Evolutionary conservation across 208 protist species (phyloP).

Genomic region (Crithidia mellificae): DNA sequence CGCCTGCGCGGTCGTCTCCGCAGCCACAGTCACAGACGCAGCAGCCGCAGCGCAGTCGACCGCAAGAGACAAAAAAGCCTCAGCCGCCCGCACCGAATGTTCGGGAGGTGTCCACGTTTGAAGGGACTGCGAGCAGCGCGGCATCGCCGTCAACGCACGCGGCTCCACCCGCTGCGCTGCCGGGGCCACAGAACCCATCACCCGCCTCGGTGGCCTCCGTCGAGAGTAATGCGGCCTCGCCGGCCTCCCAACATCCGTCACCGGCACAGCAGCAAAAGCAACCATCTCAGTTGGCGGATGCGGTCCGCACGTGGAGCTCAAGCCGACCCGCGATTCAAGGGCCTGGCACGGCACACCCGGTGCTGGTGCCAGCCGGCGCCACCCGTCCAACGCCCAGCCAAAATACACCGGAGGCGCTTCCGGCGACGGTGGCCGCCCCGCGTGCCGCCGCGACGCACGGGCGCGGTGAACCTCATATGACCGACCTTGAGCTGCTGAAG

Average conservation of each 20-base stretch:
- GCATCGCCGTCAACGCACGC: not conserved
- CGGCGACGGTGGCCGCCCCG: not conserved
- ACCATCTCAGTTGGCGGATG: not conserved
- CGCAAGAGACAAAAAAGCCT: not conserved
- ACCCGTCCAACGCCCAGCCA: not conserved
- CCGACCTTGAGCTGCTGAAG: conserved; percentile 13
- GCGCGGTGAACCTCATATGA: not conserved
- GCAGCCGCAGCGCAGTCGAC: not conserved
- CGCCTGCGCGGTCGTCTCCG: not conserved
- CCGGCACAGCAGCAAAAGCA: not conserved
- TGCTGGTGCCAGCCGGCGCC: not conserved
- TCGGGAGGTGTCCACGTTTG: not conserved
- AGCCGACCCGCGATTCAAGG: not conserved
- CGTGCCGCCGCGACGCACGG: not conserved
- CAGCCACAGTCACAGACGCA: not conserved
- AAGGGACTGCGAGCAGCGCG: not conserved
- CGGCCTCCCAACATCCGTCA: not conserved
- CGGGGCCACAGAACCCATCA: not conserved
- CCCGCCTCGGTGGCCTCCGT: not conserved
- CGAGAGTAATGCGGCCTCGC: not conserved
- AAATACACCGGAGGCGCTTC: not conserved
- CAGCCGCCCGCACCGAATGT: not conserved
- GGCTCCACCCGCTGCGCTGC: not conserved
- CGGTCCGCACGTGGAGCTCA: not conserved
- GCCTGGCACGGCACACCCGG: conserved; percentile 2